These are phyloP conservation scores for Scheffersomyces lignosus DNA, from an alignment of 805 yeast species.

Conservation along the genomic window DNA sequence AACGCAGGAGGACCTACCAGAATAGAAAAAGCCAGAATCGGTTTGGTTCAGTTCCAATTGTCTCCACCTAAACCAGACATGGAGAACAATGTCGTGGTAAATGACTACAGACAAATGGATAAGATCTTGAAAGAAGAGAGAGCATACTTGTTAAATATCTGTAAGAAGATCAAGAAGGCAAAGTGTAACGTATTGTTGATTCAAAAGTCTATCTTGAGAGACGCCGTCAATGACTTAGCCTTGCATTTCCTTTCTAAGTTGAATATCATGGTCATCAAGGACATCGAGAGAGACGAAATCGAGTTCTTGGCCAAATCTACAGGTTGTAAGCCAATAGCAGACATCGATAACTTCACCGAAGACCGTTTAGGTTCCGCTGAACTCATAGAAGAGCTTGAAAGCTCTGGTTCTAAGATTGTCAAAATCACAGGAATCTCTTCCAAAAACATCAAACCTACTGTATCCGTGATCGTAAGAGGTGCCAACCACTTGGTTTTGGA, in stretches of 20 bases:
- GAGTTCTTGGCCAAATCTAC: slow-evolving; percentile 83
- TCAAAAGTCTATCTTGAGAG: slow-evolving; percentile 91
- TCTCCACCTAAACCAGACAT: slow-evolving; percentile 97
- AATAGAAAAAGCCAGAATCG: slow-evolving; percentile 91
- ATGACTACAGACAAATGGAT: slow-evolving; percentile 99
- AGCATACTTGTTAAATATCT: slow-evolving; percentile 88
- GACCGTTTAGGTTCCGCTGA: slow-evolving; percentile 92
- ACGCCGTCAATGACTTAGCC: slow-evolving; percentile 92
- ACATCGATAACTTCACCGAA: slow-evolving; percentile 88
- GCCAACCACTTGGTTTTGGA: slow-evolving; percentile 88
- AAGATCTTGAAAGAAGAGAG: slow-evolving; percentile 97
- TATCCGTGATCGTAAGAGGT: slow-evolving; percentile 91
- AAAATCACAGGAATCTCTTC: slow-evolving; percentile 73
- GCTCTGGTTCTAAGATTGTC: slow-evolving; percentile 87
- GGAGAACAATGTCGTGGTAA: slow-evolving; percentile 96
- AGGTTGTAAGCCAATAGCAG: slow-evolving; percentile 96
- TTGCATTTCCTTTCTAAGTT: slow-evolving; percentile 91
- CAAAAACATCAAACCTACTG: slow-evolving; percentile 64
- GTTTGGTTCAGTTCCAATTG: slow-evolving; percentile 86
- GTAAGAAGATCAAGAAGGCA: slow-evolving; percentile 94
- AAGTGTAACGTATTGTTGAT: slow-evolving; percentile 90
- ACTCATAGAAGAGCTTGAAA: slow-evolving; percentile 85
- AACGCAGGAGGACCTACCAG: slow-evolving; percentile 94
- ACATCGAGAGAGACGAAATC: slow-evolving; percentile 93
- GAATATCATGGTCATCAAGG: slow-evolving; percentile 91